Base-by-base conservation (phyloP, 2,329 filamentous ascomycete species). In the Phialemonium atrogriseum region DNA sequence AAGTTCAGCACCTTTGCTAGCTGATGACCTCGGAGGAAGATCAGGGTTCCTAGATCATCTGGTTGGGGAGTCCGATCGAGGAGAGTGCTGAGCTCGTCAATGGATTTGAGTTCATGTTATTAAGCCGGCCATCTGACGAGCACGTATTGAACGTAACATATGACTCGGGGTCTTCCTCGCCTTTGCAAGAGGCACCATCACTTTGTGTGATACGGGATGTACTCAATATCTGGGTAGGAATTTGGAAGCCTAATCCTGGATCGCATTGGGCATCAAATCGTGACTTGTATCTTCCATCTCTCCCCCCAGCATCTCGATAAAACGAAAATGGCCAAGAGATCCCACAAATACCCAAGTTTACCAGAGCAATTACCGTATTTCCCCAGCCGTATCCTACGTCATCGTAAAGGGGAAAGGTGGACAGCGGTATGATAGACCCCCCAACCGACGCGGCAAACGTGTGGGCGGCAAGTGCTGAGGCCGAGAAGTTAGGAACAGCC, bases 1-100 rank as follows among this genome's bases (percentile, higher is more conserved):
- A 19, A 18, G 11, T 27, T 27, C 15, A 27, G 26, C 10, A 9
- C 15, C 10, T 27, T 19, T 10, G 26, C 26, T 5, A 17, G 26
- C 13, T 27, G 15, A 15, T 27, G 26, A 8, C 26, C 26, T 15
- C 26, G 26, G 19, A 27, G 15, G 16, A 27, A 27, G 24, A 27
- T 13, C 14, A 27, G 5, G 24, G 24, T 16, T 10, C 24, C 24
- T 14, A 5, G 15, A 5, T 27, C 11, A 16, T 27, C 13, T 5
- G 5, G 24, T 4, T 4, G n/a, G n/a, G 24, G 5, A 5, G 14
- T 7, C 14, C 14, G 4, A 16, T 27, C 24, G 17, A 27, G 24
- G 3, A 13, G 11, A n/a, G 24, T 7, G 4, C 10, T 14, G 13
- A 27, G 24, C 14, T 27, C 24, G 11, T 27, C 24, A 7, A 27